These are phyloP conservation scores for Pichia sp. DNA, from an alignment of 1,139 yeast genomes.

Conservation along the genomic window DNA sequence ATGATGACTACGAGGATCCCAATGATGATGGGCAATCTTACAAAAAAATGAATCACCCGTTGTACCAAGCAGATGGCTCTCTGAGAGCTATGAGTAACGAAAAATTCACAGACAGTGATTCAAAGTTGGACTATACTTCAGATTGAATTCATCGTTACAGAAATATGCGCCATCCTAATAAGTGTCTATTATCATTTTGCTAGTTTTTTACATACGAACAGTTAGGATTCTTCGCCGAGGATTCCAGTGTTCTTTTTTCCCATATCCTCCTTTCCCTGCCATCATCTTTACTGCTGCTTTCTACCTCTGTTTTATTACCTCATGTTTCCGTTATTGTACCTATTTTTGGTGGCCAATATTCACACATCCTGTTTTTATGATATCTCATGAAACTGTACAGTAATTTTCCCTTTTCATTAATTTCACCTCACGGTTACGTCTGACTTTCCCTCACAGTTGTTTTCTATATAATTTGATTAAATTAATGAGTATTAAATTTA, in stretches of 20 bases:
- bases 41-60: constrained; percentile 55
- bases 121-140: constrained; percentile 19
- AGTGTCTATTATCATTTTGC: background rate
- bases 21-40: constrained; percentile 79
- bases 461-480: constrained; percentile 4
- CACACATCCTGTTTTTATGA: background rate
- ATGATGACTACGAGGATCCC: constrained; percentile 71
- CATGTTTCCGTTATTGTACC: background rate
- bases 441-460: background rate
- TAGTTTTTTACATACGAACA: background rate
- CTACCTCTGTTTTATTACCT: background rate
- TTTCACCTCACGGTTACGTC: background rate
- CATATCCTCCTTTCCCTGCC: background rate
- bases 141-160: background rate
- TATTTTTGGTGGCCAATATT: background rate
- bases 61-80: constrained; percentile 41
- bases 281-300: background rate
- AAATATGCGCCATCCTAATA: background rate
- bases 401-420: background rate
- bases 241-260: background rate
- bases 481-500: constrained; percentile 1
- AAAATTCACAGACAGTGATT: constrained; percentile 15
- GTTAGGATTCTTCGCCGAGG: background rate
- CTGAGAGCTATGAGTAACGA: constrained; percentile 25
- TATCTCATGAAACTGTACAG: constrained; percentile 1